Evolutionary conservation across 2,329 filamentous ascomycete genomes (phyloP).

Genomic region (Aspergillus glaucus): DNA sequence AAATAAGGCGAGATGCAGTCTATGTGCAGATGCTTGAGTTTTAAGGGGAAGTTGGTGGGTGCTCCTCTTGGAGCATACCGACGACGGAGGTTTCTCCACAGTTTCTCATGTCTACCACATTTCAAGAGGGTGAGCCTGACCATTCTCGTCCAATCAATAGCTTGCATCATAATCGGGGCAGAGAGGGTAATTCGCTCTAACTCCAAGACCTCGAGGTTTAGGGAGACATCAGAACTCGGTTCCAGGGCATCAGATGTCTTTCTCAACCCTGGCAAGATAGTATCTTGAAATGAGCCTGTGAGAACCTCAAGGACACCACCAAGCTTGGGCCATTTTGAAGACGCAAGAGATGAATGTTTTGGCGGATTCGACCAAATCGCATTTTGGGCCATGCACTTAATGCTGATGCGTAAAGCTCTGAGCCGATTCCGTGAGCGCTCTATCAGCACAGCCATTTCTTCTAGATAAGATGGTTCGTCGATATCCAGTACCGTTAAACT

Average conservation of each 20-base stretch:
- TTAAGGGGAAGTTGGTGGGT: too few relatives aligned
- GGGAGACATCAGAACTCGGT: too few relatives aligned
- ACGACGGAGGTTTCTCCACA: slow-evolving; percentile 64
- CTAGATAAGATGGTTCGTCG: too few relatives aligned
- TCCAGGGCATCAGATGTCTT: too few relatives aligned
- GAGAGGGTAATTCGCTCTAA: slow-evolving; percentile 46
- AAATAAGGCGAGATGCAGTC: slow-evolving; percentile 41
- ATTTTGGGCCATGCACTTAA: too few relatives aligned
- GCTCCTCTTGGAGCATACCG: slow-evolving; percentile 38
- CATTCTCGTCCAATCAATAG: slow-evolving; percentile 63
- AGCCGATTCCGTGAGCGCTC: too few relatives aligned
- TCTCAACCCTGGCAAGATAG: too few relatives aligned
- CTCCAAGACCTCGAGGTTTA: slow-evolving; percentile 64
- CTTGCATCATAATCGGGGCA: slow-evolving; percentile 19
- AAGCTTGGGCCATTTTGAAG: slow-evolving; percentile 24
- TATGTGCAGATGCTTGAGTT: too few relatives aligned
- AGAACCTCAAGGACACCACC: slow-evolving; percentile 31
- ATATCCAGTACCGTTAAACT: too few relatives aligned
- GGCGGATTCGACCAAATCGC: slow-evolving; percentile 21
- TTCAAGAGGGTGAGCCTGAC: slow-evolving; percentile 65
- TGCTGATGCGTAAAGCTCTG: too few relatives aligned
- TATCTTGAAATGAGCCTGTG: slow-evolving; percentile 4
- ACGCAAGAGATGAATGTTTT: slow-evolving; percentile 6
- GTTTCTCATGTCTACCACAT: slow-evolving; percentile 61
- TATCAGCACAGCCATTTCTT: too few relatives aligned